Base-by-base conservation (phyloP, 805 yeast genomes). In the Saturnispora besseyi region DNA sequence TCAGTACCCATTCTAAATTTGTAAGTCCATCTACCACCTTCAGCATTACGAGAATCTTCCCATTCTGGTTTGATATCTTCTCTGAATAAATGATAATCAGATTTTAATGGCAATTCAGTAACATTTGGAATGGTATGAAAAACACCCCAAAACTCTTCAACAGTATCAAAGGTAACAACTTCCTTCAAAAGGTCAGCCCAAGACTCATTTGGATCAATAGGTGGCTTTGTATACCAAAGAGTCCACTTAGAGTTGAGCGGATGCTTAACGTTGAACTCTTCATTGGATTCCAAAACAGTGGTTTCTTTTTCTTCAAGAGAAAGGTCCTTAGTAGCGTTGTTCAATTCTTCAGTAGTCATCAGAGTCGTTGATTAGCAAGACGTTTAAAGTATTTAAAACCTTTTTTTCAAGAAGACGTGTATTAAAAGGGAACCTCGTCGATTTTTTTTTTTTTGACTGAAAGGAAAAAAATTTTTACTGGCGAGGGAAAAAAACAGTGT, bases 111-210 rank as follows among this genome's bases (percentile, higher is more conserved):
- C 65, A 93, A 77, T 65, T 89, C 96, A 55, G 81, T 79, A 46
- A 96, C 96, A 60, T 81, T 81, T 58, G 98, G 98, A 60, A 93
- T 83, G 41, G 95, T 85, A 70, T 93, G 90, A 75, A 81, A 86
- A 57, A 91, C 84, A 26, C 98, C 99, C 99, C 99, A 93, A 74
- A 93, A 93, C 69, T 91, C 97, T 74, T 93, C 99, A 47, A 93
- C 98, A n/a, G 96, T 81, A 49, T 82, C 78, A 61, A 93, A 88
- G 24, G 95, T 80, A 59, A 89, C 91, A 46, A 93, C 95, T 51
- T 96, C 95, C 73, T 89, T 89, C 63, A 93, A 77, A 57, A 89
- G 77, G 63, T 90, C 96, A 49, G 87, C 78, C 98, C 98, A 91
- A 61, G 87, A 81, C 71, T 88, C 96, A 57, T 73, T 73, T 57